Evolutionary conservation across 176 grass and related monocot species (phyloP).

Genomic region (Avena eriantha): DNA sequence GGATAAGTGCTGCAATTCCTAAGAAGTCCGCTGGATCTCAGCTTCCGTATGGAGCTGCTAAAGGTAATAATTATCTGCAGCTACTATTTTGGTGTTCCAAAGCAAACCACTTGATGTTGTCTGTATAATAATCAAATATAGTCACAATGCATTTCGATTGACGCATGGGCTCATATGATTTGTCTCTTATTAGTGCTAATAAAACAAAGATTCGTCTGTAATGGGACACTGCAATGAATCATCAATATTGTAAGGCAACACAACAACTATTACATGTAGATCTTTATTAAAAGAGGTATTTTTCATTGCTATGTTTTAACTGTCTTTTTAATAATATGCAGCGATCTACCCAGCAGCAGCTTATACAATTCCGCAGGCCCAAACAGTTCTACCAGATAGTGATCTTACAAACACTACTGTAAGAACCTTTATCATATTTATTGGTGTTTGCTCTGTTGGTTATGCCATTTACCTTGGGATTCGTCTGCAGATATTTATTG

Average conservation of each 20-base stretch:
- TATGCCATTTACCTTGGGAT: constrained; percentile 52
- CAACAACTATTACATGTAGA: constrained; percentile 16
- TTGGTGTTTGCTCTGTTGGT: constrained; percentile 23
- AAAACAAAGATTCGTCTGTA: constrained; percentile 35
- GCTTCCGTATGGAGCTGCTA: constrained; percentile 64
- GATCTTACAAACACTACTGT: constrained; percentile 81
- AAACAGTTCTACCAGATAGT: constrained; percentile 66
- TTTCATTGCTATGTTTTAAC: constrained; percentile 25
- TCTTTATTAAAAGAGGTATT: constrained; percentile 13
- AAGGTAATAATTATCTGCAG: constrained; percentile 57
- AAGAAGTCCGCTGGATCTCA: constrained; percentile 79
- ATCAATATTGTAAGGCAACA: constrained; percentile 32
- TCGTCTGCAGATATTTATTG: constrained; percentile 90
- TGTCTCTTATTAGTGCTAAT: constrained; percentile 31
- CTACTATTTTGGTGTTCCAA: constrained; percentile 30
- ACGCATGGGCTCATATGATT: constrained; percentile 21
- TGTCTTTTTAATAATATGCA: constrained; percentile 37
- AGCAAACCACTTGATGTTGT: constrained; percentile 18
- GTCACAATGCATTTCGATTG: background rate
- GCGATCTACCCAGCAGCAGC: constrained; percentile 67
- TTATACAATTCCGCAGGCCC: constrained; percentile 65
- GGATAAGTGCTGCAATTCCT: constrained; percentile 92
- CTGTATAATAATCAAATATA: constrained; percentile 26
- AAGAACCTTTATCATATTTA: constrained; percentile 36
- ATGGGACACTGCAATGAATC: constrained; percentile 31